A percentile compares a stretch with the other conserved stretches of the same genome.
phyloP scores from a whole-genome alignment of 768 basidiomycete species.

The Dendrothele bispora region DNA sequence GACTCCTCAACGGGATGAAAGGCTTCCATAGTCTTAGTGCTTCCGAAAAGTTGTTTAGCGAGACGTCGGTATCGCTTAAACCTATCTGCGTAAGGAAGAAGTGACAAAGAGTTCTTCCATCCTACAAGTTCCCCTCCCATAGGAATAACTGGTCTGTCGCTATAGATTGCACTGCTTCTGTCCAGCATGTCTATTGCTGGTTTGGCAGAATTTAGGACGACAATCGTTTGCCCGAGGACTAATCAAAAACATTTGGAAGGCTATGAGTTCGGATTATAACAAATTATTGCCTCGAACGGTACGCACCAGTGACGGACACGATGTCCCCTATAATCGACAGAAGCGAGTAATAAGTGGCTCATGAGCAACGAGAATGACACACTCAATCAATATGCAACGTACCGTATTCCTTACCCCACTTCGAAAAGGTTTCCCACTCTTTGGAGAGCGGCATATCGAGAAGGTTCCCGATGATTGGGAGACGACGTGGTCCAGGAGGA shows the following conservation, averaged over 20 bases:
- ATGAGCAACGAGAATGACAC: background rate
- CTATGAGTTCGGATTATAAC: background rate
- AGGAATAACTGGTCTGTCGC: constrained; percentile 33
- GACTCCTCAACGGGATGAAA: constrained; percentile 38
- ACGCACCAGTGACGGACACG: constrained; percentile 3
- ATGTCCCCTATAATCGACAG: constrained; percentile 6
- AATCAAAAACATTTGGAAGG: constrained; percentile 7
- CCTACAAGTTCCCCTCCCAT: constrained; percentile 19
- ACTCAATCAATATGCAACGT: constrained; percentile 1
- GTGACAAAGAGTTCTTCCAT: constrained; percentile 2
- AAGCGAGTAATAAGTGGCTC: background rate
- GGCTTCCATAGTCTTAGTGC: constrained; percentile 30
- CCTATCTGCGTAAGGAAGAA: constrained; percentile 36
- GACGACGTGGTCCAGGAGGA: constrained; percentile 15
- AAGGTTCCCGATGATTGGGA: constrained; percentile 19
- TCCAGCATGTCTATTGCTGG: constrained; percentile 37
- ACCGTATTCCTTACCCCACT: constrained; percentile 21
- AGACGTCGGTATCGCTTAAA: constrained; percentile 40
- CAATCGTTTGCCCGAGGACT: constrained; percentile 33
- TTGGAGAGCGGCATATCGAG: constrained; percentile 13
- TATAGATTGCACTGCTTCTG: constrained; percentile 40
- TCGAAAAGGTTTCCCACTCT: constrained; percentile 16
- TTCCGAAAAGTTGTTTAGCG: constrained; percentile 43
- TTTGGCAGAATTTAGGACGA: constrained; percentile 30
- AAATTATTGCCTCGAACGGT: background rate